Evolutionary conservation across 2,329 filamentous ascomycete genomes (phyloP), one percentile per base, ranked within the genome.

Genomic region (Chaetomiaceae sp.): DNA sequence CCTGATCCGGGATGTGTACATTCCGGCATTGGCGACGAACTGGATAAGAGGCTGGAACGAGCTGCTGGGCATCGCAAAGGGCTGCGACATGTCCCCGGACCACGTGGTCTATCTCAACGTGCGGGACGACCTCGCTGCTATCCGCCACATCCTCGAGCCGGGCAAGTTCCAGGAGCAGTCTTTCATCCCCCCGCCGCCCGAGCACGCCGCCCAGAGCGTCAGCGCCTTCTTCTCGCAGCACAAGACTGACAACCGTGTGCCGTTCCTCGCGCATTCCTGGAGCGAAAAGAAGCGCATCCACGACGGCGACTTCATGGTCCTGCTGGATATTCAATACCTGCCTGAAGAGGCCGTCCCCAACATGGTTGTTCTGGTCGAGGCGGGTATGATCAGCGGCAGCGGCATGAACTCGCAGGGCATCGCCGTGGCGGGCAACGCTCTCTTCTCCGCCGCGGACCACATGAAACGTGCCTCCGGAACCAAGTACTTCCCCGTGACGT

Each of bases 351-450:
- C 58, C 6, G 29, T 51, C 22, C 58, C 61, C 8, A 57, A 57
- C 34, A 53, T 67, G 22, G 61, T 68, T 40, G 47, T 63, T 23
- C 34, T 67, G 8, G 64, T 63, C 3, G 65, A 68, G 49, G 66
- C 63, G 9, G 66, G 66, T 20, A 64, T 67, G 53, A 56, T 68
- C 15, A 59, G 51, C 12, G 60, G 65, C 25, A 43, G 47, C 22
- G 66, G 64, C 31, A 65, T 68, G 63, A 68, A 65, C 47, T 64
- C 64, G 11, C 37, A 51, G 3, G 65, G 66, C 5, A 33, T 68
- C 9, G 60, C 51, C 6, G 60, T 66, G 11, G 61, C 59, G 15
- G 62, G 63, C 17, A 68, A 68, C 55, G 62, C 61, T 23, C 56
- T 68, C 15, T 46, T 59, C 37, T 64, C 54, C 4, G 61, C 42